Conservation (phyloP, 371 early-diverging fungal species). For the Mortierella sp. region DNA sequence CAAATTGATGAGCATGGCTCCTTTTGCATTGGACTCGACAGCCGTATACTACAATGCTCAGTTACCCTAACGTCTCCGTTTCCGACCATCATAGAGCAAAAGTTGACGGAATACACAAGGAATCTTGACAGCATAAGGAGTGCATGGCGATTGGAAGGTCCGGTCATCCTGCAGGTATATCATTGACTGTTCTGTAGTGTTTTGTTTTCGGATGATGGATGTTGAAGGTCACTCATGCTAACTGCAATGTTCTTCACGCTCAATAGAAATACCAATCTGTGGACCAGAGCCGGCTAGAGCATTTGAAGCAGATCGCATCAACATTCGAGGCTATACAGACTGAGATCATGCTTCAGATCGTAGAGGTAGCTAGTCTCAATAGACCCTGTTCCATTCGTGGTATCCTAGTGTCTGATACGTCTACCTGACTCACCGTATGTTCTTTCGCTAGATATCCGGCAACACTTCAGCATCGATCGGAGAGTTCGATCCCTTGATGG, state of each 20-base stretch:
- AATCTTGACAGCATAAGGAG: constrained; percentile 40
- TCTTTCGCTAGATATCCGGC: constrained; percentile 21
- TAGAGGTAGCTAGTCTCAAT: constrained; percentile 29
- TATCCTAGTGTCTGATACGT: not conserved
- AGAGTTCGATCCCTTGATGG: constrained; percentile 45
- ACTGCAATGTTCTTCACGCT: not conserved
- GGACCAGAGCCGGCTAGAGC: constrained; percentile 59
- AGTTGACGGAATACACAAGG: constrained; percentile 39
- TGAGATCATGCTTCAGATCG: constrained; percentile 56
- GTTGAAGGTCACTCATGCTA: no score
- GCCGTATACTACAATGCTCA: constrained; percentile 12
- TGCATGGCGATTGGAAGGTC: constrained; percentile 59
- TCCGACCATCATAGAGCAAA: constrained; percentile 32
- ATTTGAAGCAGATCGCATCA: constrained; percentile 53
- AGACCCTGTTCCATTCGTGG: not conserved
- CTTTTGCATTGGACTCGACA: constrained; percentile 8
- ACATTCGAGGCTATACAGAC: constrained; percentile 63
- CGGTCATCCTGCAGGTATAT: constrained; percentile 57
- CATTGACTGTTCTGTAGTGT: not conserved
- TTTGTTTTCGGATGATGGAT: no score
- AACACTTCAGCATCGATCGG: constrained; percentile 22
- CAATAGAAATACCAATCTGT: constrained; percentile 59
- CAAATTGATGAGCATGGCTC: constrained; percentile 14
- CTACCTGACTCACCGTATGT: no score
- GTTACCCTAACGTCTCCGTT: not conserved